Percentiles rank a stretch among this genome's conserved stretches.
Evolutionary conservation across 2,329 filamentous ascomycete species (phyloP).

Genomic region (Botryotinia narcissicola): DNA sequence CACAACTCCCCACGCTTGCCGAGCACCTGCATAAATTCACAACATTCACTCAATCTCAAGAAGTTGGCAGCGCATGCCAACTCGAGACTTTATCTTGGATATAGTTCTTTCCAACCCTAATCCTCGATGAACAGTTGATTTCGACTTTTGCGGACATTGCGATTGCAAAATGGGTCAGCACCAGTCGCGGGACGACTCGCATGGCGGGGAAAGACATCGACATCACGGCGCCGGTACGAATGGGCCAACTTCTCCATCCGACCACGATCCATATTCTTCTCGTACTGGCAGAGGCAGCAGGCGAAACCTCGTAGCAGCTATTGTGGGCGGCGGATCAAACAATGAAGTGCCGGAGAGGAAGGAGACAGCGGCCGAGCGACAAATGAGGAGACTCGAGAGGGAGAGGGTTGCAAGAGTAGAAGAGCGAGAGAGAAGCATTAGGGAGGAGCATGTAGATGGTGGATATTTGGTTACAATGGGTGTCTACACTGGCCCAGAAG

Average conservation of each 20-base stretch:
- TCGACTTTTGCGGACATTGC: constrained; percentile 29
- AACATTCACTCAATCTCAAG: constrained; percentile 24
- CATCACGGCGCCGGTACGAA: constrained; percentile 27
- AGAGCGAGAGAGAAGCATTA: constrained; percentile 86
- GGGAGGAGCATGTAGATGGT: constrained; percentile 89
- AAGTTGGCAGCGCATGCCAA: constrained; percentile 13
- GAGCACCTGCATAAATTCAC: constrained; percentile 31
- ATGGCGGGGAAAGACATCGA: constrained; percentile 24
- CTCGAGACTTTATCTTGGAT: constrained; percentile 19
- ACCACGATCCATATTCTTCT: constrained; percentile 32
- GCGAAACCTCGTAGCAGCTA: constrained; percentile 37
- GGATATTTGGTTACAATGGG: constrained; percentile 93
- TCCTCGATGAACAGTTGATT: constrained; percentile 34
- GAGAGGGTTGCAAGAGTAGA: constrained; percentile 73
- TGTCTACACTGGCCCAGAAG: constrained; percentile 86
- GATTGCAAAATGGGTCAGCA: constrained; percentile 37
- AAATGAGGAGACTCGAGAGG: constrained; percentile 79
- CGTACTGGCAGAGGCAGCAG: constrained; percentile 35
- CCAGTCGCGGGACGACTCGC: constrained; percentile 36
- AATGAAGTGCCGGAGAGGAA: constrained; percentile 50
- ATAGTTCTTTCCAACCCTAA: not conserved
- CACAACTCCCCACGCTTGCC: constrained; percentile 32
- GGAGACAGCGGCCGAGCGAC: constrained; percentile 88
- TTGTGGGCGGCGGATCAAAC: constrained; percentile 33
- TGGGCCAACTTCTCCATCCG: constrained; percentile 31